These are phyloP conservation scores for Artemisia argyi DNA, from an alignment of 129 eudicot genomes.

Conservation along the genomic window DNA sequence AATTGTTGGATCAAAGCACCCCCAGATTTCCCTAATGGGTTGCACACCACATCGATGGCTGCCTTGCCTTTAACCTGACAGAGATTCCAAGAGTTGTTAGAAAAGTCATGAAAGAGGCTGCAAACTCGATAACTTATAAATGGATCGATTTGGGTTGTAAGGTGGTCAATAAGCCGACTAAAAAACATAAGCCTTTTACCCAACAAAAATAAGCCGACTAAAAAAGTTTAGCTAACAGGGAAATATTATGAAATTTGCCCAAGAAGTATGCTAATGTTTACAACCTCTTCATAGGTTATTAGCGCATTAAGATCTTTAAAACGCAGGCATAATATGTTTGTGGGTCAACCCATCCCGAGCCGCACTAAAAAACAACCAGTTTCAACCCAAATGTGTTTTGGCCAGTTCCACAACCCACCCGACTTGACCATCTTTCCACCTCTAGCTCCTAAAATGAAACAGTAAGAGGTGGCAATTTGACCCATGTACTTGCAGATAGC, in stretches of 20 bases:
- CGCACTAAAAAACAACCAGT: not conserved
- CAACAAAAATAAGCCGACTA: not conserved
- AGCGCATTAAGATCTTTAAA: too few relatives aligned
- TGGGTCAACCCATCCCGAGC: not conserved
- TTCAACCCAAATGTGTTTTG: not conserved
- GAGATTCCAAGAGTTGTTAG: constrained; percentile 12
- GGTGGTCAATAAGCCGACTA: not conserved
- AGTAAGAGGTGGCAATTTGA: too few relatives aligned
- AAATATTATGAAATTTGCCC: not conserved
- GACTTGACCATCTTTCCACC: not conserved
- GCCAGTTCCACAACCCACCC: not conserved
- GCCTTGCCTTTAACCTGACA: constrained; percentile 96
- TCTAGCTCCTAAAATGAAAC: not conserved
- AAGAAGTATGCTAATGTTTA: not conserved
- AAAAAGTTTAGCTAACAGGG: not conserved
- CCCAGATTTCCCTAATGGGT: constrained; percentile 95
- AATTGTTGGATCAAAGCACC: constrained; percentile 97
- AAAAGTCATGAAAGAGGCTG: not conserved
- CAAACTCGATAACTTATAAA: not conserved
- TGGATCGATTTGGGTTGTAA: not conserved
- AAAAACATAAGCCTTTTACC: not conserved
- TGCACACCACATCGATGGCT: constrained; percentile 98
- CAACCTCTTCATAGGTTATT: not conserved
- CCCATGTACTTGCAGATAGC: too few relatives aligned
- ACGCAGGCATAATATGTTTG: too few relatives aligned